Evolutionary conservation across 352 stramenopile genomes (phyloP), one percentile per base, ranked within the genome.

Genomic region (Phytophthora palmivora): DNA sequence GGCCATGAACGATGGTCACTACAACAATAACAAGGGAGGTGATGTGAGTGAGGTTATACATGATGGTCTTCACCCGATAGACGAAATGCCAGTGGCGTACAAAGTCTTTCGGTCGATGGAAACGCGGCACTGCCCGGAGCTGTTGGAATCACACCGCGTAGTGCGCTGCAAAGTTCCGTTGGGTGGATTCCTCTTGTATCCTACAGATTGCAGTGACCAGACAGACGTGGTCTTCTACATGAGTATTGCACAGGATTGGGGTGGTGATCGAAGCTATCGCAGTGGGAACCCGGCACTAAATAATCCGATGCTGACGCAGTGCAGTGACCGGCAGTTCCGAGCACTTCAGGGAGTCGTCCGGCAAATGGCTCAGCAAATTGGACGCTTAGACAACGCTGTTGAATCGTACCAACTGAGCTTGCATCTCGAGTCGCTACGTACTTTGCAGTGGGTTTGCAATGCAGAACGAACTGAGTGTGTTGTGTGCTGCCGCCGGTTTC

Each of bases 151-250:
- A 14, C 82, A 88, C 24, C 78, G 82, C 4, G 71, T 94, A 15
- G 66, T 87, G 38, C 85, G 85, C 6, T 75, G 70, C 38, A 65
- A 77, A 6, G 63, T 87, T n/a, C 86, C 83, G 9, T 63, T 94
- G 12, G 78, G 78, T 0, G 86, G 86, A 5, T 92, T 88, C 43
- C 63, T 92, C 12, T 63, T 93, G 22, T 94, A 91, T 48, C 69
- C 76, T 6, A 92, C 82, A 9, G 67, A 86, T 50, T 60, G 70
- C 38, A 71, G 63, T 32, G 80, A 92, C 21, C 63, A 70, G 22
- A 93, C 82, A 7, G 78, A 89, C 30, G 83, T 93, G n/a, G 78
- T 94, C 9, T 94, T 92, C 58, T 90, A 81, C 61, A 80, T 91
- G 70, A 88, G 70, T 22, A 58, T 91, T 24, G 57, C 58, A 2